These are phyloP conservation scores for Pseudocercospora fijiensis DNA, from an alignment of 2,329 filamentous ascomycete species.

Conservation along the genomic window DNA sequence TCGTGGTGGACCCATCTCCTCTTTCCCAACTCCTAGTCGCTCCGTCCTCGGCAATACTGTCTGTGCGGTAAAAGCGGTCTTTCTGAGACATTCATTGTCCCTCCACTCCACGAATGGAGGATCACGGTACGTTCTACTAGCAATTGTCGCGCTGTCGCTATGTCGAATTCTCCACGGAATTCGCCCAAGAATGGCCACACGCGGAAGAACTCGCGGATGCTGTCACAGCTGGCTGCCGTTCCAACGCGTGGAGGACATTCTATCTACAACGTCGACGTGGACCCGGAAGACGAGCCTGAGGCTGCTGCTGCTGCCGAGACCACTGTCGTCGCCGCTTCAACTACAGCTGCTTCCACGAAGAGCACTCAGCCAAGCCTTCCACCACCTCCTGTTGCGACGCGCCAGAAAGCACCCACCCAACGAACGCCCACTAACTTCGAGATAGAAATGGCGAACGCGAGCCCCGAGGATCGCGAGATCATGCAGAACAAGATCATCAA, in stretches of 20 bases:
- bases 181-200: constrained; percentile 1
- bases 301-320: constrained; percentile 2
- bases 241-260: background rate
- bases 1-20: background rate
- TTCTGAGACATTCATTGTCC: background rate
- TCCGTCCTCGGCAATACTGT: background rate
- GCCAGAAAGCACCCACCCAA: background rate
- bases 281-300: background rate
- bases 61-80: background rate
- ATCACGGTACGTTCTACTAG: background rate
- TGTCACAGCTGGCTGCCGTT: constrained; percentile 16
- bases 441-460: constrained; percentile 22
- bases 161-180: background rate
- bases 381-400: background rate
- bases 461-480: constrained; percentile 35
- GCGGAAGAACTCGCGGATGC: constrained; percentile 8
- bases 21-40: background rate
- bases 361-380: background rate
- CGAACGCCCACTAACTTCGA: background rate
- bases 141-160: background rate
- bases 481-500: constrained; percentile 86
- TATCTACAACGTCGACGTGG: constrained; percentile 2
- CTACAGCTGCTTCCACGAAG: background rate
- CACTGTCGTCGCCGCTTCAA: background rate
- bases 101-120: background rate